Evolutionary conservation across 1,284 basidiomycete genomes (phyloP), one percentile per base, ranked within the genome.

Genomic region (Puccinia hordei): DNA sequence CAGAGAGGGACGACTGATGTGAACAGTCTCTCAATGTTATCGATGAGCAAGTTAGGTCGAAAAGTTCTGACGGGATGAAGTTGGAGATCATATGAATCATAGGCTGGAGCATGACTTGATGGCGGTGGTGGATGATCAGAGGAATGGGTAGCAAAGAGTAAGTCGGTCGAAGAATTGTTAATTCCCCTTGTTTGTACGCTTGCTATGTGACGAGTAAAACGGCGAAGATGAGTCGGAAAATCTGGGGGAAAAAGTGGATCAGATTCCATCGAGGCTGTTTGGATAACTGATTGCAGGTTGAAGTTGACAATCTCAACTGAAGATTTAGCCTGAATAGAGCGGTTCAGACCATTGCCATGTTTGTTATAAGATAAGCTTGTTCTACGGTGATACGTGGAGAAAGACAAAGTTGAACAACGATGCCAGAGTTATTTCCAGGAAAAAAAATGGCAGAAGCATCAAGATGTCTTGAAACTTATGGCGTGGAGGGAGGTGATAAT

Each of bases 31-130:
- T 74, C 73, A 46, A 74, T 49, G 57, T 74, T 74, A 74, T 53
- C 41, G 38, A 46, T 49, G 24, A 74, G 57, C 38, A 59, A 38
- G 24, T 59, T 44, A 17, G 73, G 57, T 30, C 73, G 73, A 44
- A 59, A 74, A 17, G 57, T 30, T 30, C 17, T 61, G 38, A 44
- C 30, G 57, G 73, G 73, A 61, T 74, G 57, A 38, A 61, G 33
- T 63, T 74, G 51, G 44, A 74, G 73, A 49, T 74, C 73, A 74
- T 74, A 74, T 27, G 55, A 63, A 49, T 74, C 73, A 41, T 74
- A 24, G 24, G 71, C 71, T 35, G 71, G 71, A 4, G 15, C 71
- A 38, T 73, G 57, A 38, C 35, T 33, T n/a, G 57, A 38, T 6
- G 73, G 73, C 22, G 73, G 55, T 49, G 27, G 9, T 22, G 73